A percentile compares a stretch with the other conserved stretches of the same genome.
These are phyloP conservation scores for Trichoderma guizhouense DNA, from an alignment of 2,329 filamentous ascomycete genomes.

Conservation along the genomic window DNA sequence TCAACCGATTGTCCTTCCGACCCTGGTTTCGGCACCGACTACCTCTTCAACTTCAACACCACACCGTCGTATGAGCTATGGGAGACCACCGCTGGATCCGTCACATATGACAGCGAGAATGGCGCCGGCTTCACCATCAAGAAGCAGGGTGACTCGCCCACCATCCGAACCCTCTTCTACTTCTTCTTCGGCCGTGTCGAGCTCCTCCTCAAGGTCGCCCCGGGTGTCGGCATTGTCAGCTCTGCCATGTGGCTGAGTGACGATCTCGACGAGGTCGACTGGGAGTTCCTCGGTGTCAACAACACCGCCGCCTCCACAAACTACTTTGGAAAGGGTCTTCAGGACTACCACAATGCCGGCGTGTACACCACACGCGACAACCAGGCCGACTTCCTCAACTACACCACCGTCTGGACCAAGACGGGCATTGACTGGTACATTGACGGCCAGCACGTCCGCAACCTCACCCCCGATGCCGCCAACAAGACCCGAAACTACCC, in stretches of 20 bases:
- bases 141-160: conserved; percentile 71
- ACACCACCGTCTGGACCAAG: conserved; percentile 70
- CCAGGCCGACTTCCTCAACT: conserved; percentile 66
- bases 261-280: conserved; percentile 84
- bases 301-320: conserved; percentile 63
- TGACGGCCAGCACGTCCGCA: conserved; percentile 64
- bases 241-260: conserved; percentile 81
- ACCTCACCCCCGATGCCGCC: conserved; percentile 58
- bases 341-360: conserved; percentile 60
- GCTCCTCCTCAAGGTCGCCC: conserved; percentile 71
- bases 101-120: conserved; percentile 57
- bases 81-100: conserved; percentile 64
- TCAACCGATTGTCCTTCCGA: conserved; percentile 64
- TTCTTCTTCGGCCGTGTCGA: conserved; percentile 83
- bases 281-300: conserved; percentile 74
- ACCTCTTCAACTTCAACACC: conserved; percentile 62
- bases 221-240: conserved; percentile 73
- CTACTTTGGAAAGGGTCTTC: conserved; percentile 73
- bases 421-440: conserved; percentile 66
- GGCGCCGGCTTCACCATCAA: conserved; percentile 71
- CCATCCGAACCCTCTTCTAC: conserved; percentile 75
- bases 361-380: conserved; percentile 55
- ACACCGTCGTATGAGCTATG: conserved; percentile 60
- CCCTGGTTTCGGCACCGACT: conserved; percentile 63
- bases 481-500: conserved; percentile 64